These are phyloP conservation scores for Backusella tarrabulga DNA, from an alignment of 192 early-diverging fungal species.

Conservation along the genomic window DNA sequence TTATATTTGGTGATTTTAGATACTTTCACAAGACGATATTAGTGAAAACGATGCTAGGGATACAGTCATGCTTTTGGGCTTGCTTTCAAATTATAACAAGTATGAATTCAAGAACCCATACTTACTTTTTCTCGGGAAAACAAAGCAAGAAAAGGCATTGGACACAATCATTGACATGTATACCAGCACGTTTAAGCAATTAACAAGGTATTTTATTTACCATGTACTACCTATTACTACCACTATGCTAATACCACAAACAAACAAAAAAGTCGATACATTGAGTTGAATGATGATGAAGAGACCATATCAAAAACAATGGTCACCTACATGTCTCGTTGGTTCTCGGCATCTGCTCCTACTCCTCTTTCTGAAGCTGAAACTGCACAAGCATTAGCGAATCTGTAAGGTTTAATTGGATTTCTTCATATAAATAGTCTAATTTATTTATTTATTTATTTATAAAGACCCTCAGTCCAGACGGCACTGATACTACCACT, in stretches of 20 bases:
- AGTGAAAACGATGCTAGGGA: slow-evolving; percentile 32
- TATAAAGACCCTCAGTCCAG: slow-evolving; percentile 43
- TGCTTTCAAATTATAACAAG: slow-evolving; percentile 61
- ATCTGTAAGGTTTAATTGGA: slow-evolving; percentile 14
- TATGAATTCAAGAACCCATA: slow-evolving; percentile 52
- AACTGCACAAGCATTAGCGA: not conserved
- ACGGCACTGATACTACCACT: slow-evolving; percentile 41
- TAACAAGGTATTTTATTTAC: not conserved
- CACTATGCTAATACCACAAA: not conserved
- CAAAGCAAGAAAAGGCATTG: slow-evolving; percentile 35
- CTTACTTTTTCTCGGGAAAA: slow-evolving; percentile 30
- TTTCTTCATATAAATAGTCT: too few relatives aligned
- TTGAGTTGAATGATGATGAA: slow-evolving; percentile 46
- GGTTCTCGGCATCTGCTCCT: slow-evolving; percentile 12
- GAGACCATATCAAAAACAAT: slow-evolving; percentile 24
- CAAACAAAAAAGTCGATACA: slow-evolving; percentile 33
- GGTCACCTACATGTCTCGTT: slow-evolving; percentile 18
- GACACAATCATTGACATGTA: slow-evolving; percentile 21
- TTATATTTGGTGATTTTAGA: slow-evolving; percentile 11
- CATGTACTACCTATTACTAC: not conserved
- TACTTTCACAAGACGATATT: slow-evolving; percentile 39
- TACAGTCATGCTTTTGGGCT: slow-evolving; percentile 41
- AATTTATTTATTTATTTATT: not conserved
- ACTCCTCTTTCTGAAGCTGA: slow-evolving; percentile 1
- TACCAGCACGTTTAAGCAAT: not conserved